These are phyloP conservation scores for Pezicula neosporulosa DNA, from an alignment of 2,329 filamentous ascomycete species.

Conservation along the genomic window DNA sequence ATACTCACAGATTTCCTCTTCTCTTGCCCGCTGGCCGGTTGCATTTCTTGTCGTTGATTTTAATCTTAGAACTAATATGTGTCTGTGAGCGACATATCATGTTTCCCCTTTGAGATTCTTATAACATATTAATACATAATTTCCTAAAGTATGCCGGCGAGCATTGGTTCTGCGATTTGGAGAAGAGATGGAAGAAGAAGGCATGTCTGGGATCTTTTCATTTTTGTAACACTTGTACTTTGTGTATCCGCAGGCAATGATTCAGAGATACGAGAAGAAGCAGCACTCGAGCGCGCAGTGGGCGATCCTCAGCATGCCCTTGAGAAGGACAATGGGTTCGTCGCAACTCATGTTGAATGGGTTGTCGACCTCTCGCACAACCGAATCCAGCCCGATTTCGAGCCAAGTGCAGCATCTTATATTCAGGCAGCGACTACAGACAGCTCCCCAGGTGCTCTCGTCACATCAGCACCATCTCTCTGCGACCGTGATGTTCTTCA, in stretches of 20 bases:
- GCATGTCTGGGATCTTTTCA: not conserved
- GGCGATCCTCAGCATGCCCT: not conserved
- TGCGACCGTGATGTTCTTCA: slow-evolving; percentile 15
- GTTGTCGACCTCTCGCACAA: not conserved
- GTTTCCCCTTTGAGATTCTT: not conserved
- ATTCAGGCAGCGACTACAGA: too few species aligned
- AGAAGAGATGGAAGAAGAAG: not conserved
- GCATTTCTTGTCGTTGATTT: not conserved
- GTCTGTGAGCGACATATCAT: slow-evolving; percentile 1
- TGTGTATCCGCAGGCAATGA: not conserved
- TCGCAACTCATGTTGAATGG: not conserved
- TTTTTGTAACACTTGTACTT: not conserved
- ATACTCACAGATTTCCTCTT: not conserved
- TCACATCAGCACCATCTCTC: slow-evolving; percentile 21
- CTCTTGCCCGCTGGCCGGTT: not conserved
- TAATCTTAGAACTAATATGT: not conserved
- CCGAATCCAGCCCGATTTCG: not conserved
- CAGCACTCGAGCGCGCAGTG: not conserved
- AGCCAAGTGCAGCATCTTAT: not conserved
- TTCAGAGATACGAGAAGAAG: not conserved
- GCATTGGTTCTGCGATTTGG: not conserved
- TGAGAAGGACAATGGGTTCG: not conserved
- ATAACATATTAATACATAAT: not conserved
- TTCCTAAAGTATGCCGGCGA: not conserved
- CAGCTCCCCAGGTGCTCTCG: slow-evolving; percentile 8